Base-by-base conservation (phyloP, 2,329 filamentous ascomycete genomes). In the Scedosporium minutisporum region DNA sequence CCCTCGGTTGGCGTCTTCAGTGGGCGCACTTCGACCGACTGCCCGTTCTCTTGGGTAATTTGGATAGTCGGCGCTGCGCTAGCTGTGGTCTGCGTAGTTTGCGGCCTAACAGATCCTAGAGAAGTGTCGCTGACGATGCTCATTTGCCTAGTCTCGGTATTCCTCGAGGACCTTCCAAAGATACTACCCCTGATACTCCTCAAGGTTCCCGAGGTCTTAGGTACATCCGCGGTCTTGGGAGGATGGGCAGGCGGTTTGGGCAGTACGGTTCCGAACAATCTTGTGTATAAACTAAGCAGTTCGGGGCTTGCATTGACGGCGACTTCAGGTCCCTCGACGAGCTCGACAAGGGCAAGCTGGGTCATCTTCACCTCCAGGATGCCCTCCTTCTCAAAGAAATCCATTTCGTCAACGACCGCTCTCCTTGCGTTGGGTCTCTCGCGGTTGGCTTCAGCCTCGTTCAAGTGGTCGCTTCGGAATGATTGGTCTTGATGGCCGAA, bases 341-440 rank as follows among this genome's bases (percentile, higher is more conserved):
- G 77, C 74, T 97, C 93, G 3, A 95, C 75, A 21, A 99, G 82
- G 3, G 89, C 83, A 64, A 99, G 79, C 70, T 97, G 93, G 10
- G 93, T 97, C 85, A 97, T 96, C 73, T 96, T 96, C 65, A 97
- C 87, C 73, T 97, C 90, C n/a, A 99, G 76, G 51, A 99, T 87
- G 58, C 85, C 84, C 72, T 93, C 90, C 71, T 92, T 96, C 71
- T 97, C 93, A 27, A 86, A 85, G 63, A 87, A 85, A 65, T 91
- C 88, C 86, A 97, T 90, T 55, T 90, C 86, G 66, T 93, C 89
- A 0, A 96, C 82, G 57, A 90, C 71, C 18, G 67, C 64, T 10
- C 71, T 69, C 6, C 67, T 65, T 4, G 66, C 38, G 23, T 66
- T 57, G 3, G 61, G 64, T 57, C 70, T 71, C 18, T 68, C 63